Base-by-base conservation (phyloP, 2,329 filamentous ascomycete species). In the Aspergillus candidus region DNA sequence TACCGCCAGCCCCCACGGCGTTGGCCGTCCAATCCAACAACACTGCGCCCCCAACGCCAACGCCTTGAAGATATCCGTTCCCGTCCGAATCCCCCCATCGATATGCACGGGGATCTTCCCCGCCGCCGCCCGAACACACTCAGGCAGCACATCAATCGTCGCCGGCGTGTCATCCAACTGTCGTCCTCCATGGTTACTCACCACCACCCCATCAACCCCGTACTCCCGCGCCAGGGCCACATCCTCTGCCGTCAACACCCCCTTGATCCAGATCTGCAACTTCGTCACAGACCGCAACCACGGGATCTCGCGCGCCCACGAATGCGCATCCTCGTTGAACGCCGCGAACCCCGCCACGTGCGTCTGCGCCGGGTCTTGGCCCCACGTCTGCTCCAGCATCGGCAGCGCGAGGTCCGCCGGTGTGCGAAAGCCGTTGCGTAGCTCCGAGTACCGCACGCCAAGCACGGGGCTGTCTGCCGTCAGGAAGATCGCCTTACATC, bases 381-480 rank as follows among this genome's bases (percentile, higher is more conserved):
- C 49, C n/a, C 56, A 52, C 3, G 49, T 49, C 41, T 45, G 53
- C 6, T 55, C 54, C 41, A 55, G 39, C 49, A 59, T 76, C 6
- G 70, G 70, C 46, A 64, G 70, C 6, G 48, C 57, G 32, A 74
- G 56, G 11, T 63, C 63, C 11, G 62, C 56, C 0, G 74, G 73
- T 3, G 74, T 59, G 11, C 57, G 56, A 57, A 79, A 79, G 32
- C 71, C 66, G 48, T 76, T 77, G 2, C 75, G 68, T 51, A 70
- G 71, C 55, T 80, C 76, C 39, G 76, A 74, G 35, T 75, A 68
- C 1, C 77, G 68, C 4, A 72, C 65, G 0, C 77, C 77, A 0
- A 80, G 65, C 2, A 77, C 68, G 0, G 77, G 77, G 0, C 69
- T 70, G 51, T 80, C 78, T 1, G 76, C 74, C 0, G 77, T 76